phyloP scores from a whole-genome alignment of 129 eudicot species.

The Deinandra increscens region DNA sequence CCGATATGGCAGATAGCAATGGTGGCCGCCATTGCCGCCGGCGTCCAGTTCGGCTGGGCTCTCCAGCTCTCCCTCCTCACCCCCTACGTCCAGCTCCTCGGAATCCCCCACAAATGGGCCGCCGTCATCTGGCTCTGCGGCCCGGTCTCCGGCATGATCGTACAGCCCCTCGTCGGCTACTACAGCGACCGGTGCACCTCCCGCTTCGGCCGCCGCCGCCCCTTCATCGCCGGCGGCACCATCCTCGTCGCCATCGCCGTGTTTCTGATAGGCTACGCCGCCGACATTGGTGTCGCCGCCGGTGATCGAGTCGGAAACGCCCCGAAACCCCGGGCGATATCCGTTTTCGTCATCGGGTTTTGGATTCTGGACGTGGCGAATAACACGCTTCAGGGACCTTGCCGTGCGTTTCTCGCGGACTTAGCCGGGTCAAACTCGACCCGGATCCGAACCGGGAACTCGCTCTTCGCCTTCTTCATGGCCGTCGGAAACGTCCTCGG shows the following conservation, averaged over 20 bases:
- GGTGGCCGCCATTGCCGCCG: conserved; percentile 66
- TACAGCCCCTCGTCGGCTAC: conserved; percentile 58
- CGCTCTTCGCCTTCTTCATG: conserved; percentile 65
- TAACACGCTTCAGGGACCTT: conserved; percentile 60
- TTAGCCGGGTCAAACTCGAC: conserved; percentile 30
- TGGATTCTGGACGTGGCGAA: conserved; percentile 67
- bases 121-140: conserved; percentile 68
- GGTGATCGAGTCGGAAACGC: conserved; percentile 32
- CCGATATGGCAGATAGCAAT: conserved; percentile 39
- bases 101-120: conserved; percentile 52
- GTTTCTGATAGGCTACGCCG: conserved; percentile 54
- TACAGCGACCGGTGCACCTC: conserved; percentile 47
- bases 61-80: conserved; percentile 63
- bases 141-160: conserved; percentile 64
- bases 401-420: conserved; percentile 62
- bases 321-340: conserved; percentile 41
- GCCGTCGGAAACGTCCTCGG: conserved; percentile 72
- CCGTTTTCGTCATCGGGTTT: conserved; percentile 49
- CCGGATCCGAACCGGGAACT: conserved; percentile 40
- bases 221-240: conserved; percentile 49
- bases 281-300: conserved; percentile 38
- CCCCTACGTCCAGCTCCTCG: conserved; percentile 61
- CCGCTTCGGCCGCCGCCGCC: conserved; percentile 56
- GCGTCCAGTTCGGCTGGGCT: conserved; percentile 69
- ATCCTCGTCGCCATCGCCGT: conserved; percentile 36